Conservation (phyloP, 1,139 yeast species). For the Debaryomyces coudertii region DNA sequence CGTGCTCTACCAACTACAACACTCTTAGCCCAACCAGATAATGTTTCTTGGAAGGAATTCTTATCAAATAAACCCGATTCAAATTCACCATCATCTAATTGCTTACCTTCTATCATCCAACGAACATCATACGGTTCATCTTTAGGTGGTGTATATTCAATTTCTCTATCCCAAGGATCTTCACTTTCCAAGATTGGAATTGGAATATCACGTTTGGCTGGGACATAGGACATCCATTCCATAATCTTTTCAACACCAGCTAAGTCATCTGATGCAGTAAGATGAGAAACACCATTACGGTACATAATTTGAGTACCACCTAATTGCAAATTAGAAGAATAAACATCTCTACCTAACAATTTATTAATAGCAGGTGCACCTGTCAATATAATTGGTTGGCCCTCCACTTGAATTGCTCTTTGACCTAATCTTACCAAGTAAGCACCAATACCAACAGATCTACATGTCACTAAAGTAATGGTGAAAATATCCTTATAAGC, state of each 20-base stretch:
- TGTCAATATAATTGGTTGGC: conserved; percentile 96
- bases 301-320: conserved; percentile 99
- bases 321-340: conserved; percentile 92
- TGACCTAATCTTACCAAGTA: conserved; percentile 96
- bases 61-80: conserved; percentile 90
- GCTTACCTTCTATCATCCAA: conserved; percentile 90
- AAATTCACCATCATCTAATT: conserved; percentile 63
- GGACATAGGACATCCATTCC: conserved; percentile 96
- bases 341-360: conserved; percentile 93
- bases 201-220: conserved; percentile 87
- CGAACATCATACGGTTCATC: conserved; percentile 86
- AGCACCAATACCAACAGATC: conserved; percentile 99
- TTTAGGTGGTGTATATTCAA: conserved; percentile 76
- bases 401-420: conserved; percentile 98
- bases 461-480: conserved; percentile 92
- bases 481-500: conserved; percentile 98
- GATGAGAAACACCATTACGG: conserved; percentile 95
- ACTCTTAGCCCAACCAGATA: conserved; percentile 98
- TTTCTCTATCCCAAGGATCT: conserved; percentile 92
- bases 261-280: conserved; percentile 92
- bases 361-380: conserved; percentile 99
- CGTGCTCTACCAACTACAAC: conserved; percentile 99
- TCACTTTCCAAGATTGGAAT: conserved; percentile 84
- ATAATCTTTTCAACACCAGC: conserved; percentile 95
- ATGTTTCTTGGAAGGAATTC: conserved; percentile 94